Base-by-base conservation (phyloP, 2,329 filamentous ascomycete genomes). In the Cordyceps cateniannulata region DNA sequence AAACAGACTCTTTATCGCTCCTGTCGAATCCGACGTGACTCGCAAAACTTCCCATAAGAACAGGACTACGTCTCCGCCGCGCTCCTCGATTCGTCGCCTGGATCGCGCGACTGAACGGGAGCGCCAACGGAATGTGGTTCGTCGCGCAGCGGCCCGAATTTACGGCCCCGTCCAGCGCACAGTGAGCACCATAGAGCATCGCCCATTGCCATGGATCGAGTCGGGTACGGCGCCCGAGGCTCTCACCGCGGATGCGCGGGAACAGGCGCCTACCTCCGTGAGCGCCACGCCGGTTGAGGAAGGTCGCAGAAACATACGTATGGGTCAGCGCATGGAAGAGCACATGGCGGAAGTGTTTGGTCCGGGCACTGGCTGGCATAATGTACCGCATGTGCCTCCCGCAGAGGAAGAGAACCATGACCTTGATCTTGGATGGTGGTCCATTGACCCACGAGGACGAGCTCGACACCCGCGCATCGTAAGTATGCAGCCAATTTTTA, bases 1-100 rank as follows among this genome's bases (percentile, higher is more conserved):
- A 20, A 47, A 27, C 63, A 81, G 79, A 64, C 70, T 81, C 35
- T 81, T 79, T 64, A 67, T 79, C 58, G 76, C 77, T 42, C 77
- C 76, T 38, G 73, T 78, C 64, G 75, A 79, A 65, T 77, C 77
- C 52, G 76, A 79, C 63, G 59, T 78, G 49, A 66, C 71, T 16
- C 65, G 69, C 51, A 77, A 77, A 64, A 58, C 72, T 38, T 63
- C 71, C 27, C 65, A 66, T 42, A 77, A 73, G 62, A 62, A 45
- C 55, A 55, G 65, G 47, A 60, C 65, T 20, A 64, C 69, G 6
- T 72, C 72, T 25, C 69, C 70, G 44, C 65, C 70, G 49, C 76
- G 76, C 53, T 74, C 77, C 12, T 67, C 72, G n/a, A 78, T 79
- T 44, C 73, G 77, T 53, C 76, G 75, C 60, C 56, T 65, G 24